These are phyloP conservation scores for Cladophialophora chaetospira DNA, from an alignment of 2,329 filamentous ascomycete species.

Conservation along the genomic window DNA sequence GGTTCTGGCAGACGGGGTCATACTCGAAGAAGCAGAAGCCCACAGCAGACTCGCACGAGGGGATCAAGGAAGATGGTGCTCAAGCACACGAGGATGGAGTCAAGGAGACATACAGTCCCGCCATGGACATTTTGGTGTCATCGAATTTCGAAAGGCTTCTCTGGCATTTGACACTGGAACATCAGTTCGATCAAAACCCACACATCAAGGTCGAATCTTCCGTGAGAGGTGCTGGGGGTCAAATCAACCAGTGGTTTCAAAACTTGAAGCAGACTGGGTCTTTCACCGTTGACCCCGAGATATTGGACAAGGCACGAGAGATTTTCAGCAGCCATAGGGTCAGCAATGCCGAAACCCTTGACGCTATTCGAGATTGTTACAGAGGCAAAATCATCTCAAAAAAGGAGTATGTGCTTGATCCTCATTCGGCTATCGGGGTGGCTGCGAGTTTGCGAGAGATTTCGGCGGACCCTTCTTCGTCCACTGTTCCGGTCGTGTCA, in stretches of 20 bases:
- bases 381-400: slow-evolving; percentile 43
- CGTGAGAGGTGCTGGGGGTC: slow-evolving; percentile 56
- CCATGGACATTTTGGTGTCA: slow-evolving; percentile 96
- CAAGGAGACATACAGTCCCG: slow-evolving; percentile 88
- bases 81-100: slow-evolving; percentile 70
- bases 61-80: slow-evolving; percentile 53
- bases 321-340: slow-evolving; percentile 80
- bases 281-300: slow-evolving; percentile 75
- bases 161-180: slow-evolving; percentile 86
- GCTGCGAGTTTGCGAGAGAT: slow-evolving; percentile 73
- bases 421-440: slow-evolving; percentile 87
- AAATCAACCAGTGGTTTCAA: slow-evolving; percentile 75
- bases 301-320: slow-evolving; percentile 69
- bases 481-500: slow-evolving; percentile 53
- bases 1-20: slow-evolving; percentile 84
- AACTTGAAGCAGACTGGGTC: slow-evolving; percentile 79
- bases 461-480: slow-evolving; percentile 6
- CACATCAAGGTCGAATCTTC: slow-evolving; percentile 24
- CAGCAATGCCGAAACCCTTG: slow-evolving; percentile 65
- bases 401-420: slow-evolving; percentile 81
- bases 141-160: slow-evolving; percentile 96
- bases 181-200: slow-evolving; percentile 44
- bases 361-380: slow-evolving; percentile 64
- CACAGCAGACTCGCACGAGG: slow-evolving; percentile 30
- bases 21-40: slow-evolving; percentile 79